A percentile compares a stretch with the other conserved stretches of the same genome.
Evolutionary conservation across 1,284 basidiomycete genomes (phyloP).

Genomic region (Lignosus rhinocerotis): DNA sequence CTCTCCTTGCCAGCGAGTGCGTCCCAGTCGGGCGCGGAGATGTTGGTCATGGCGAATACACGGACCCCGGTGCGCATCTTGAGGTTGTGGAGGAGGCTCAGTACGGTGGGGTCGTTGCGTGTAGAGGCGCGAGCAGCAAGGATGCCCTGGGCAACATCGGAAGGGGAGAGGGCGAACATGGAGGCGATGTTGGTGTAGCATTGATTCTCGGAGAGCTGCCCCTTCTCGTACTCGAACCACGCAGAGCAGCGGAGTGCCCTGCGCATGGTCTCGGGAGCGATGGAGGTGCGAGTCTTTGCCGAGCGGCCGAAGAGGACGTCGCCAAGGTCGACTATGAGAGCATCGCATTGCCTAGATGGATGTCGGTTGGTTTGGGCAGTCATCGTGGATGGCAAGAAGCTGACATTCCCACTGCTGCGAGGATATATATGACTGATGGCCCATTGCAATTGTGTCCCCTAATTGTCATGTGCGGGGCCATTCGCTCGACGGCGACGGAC

Average conservation of each 20-base stretch:
- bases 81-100: constrained; percentile 45
- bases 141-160: constrained; percentile 43
- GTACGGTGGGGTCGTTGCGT: constrained; percentile 40
- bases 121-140: constrained; percentile 44
- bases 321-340: constrained; percentile 53
- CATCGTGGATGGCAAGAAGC: no score
- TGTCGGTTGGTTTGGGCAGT: not conserved
- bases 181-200: constrained; percentile 42
- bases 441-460: no score
- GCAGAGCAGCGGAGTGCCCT: constrained; percentile 45
- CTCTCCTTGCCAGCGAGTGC: constrained; percentile 39
- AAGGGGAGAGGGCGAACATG: constrained; percentile 39
- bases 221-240: constrained; percentile 29
- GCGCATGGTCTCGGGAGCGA: constrained; percentile 43
- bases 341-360: constrained; percentile 11
- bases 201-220: constrained; percentile 41
- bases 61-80: constrained; percentile 38
- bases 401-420: no score
- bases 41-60: constrained; percentile 58
- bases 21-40: constrained; percentile 49
- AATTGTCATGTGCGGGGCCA: no score
- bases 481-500: no score
- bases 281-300: constrained; percentile 42
- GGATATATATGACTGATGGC: no score
- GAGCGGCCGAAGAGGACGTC: constrained; percentile 60